Evolutionary conservation across 2,329 filamentous ascomycete species (phyloP), one percentile per base, ranked within the genome.

Genomic region (Coniosporium tulheliwenetii): DNA sequence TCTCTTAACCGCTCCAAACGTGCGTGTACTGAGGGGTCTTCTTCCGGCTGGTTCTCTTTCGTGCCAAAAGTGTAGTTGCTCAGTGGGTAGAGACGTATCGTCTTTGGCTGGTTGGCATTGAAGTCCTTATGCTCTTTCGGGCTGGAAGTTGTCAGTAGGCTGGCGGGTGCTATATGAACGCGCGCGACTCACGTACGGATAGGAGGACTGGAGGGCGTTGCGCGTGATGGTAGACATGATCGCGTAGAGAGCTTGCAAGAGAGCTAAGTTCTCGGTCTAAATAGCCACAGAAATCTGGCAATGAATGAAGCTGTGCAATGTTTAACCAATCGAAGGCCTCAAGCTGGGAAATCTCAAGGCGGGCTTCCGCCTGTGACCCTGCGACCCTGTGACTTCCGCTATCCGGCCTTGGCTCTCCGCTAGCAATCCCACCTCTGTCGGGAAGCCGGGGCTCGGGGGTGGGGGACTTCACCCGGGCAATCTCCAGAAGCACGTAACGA

Each of bases 51-150:
- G 15, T 84, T 93, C 68, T 96, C 91, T 65, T 98, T 98, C 45
- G 93, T 93, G 47, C 89, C 89, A 55, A 98, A 96, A 16, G 91
- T 96, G 70, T 98, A 98, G 71, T 96, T 98, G 50, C 86, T 94
- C 38, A 98, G 75, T 30, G 91, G 91, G 57, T 87, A 96, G 19
- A 98, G 75, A 40, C 84, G 83, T 55, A 98, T 87, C 2, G 86
- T 91, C 51, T 79, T 68, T 30, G 89, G 85, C 62, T 98, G 91
- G 59, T 89, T 86, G 40, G 75, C 79, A 57, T 87, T 84, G 73
- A 98, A 98, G 49, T 78, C 65, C 47, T 84, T 78, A 19, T 87
- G 86, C 40, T 85, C 73, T 46, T 79, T 77, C 16, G 89, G 86
- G 13, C 75, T 76, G 45, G n/a, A 2, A 30, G 39, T 9, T 31